Conservation (phyloP, 257 asterid genomes). For the Paulownia fortunei region DNA sequence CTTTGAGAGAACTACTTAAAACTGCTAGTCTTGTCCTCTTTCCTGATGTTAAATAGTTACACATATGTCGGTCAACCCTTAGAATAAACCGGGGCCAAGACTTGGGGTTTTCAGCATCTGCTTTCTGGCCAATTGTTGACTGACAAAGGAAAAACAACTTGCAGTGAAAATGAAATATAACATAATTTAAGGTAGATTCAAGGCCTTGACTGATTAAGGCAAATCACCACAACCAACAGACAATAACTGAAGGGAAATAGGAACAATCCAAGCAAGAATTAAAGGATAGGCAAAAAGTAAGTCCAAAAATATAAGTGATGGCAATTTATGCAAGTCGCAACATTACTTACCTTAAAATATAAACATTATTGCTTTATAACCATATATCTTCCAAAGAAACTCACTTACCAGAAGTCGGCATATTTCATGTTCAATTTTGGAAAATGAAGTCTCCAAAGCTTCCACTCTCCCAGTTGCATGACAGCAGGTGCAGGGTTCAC, state of each 20-base stretch:
- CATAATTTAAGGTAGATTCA: too few species aligned
- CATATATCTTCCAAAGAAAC: constrained; percentile 13
- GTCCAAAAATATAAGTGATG: not conserved
- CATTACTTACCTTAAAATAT: too few species aligned
- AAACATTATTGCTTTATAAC: constrained; percentile 12
- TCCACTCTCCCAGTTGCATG: constrained; percentile 96
- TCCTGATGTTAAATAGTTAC: constrained; percentile 88
- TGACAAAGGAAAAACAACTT: constrained; percentile 41
- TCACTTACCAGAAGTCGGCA: constrained; percentile 72
- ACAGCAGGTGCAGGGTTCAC: constrained; percentile 94
- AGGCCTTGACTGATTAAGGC: not conserved
- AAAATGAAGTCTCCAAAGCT: constrained; percentile 91
- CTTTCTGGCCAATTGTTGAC: constrained; percentile 73
- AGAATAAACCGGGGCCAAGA: constrained; percentile 92
- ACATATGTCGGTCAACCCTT: constrained; percentile 91
- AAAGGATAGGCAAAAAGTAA: constrained; percentile 13
- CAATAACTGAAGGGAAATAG: not conserved
- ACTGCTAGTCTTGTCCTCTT: constrained; percentile 86
- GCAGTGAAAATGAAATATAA: too few species aligned
- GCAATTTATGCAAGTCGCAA: too few species aligned
- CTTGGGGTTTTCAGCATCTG: constrained; percentile 76
- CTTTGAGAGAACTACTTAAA: constrained; percentile 96
- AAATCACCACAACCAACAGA: not conserved
- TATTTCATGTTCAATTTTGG: constrained; percentile 92
- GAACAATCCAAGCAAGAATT: constrained; percentile 16